These are phyloP conservation scores for Aspergillus baeticus DNA, from an alignment of 495 filamentous ascomycete species.

Conservation along the genomic window DNA sequence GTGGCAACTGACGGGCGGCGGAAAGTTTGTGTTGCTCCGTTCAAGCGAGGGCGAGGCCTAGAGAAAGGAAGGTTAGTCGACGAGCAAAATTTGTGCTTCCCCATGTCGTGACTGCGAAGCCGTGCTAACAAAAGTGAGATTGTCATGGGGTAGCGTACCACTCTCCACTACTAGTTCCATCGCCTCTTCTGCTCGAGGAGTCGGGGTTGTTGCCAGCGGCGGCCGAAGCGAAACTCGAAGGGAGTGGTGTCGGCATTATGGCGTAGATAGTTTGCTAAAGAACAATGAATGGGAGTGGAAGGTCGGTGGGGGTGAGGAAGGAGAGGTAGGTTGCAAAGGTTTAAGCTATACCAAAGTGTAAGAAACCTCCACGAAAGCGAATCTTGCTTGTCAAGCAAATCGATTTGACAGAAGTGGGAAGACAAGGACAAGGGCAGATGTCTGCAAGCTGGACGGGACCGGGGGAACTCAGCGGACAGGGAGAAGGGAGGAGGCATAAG, in stretches of 20 bases:
- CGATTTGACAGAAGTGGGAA: neutral
- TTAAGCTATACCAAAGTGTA: conserved; percentile 3
- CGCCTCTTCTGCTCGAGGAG: conserved; percentile 52
- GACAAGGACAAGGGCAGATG: conserved; percentile 3
- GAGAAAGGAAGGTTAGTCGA: conserved; percentile 23
- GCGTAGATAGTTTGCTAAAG: conserved; percentile 12
- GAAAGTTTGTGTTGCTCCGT: conserved; percentile 83
- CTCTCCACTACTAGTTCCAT: conserved; percentile 55
- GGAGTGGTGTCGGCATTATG: conserved; percentile 73
- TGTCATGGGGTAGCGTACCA: conserved; percentile 43
- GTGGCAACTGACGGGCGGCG: conserved; percentile 76
- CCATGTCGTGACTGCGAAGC: neutral
- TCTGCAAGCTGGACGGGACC: neutral
- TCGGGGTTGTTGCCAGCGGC: conserved; percentile 69
- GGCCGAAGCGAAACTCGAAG: conserved; percentile 81
- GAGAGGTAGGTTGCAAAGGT: conserved; percentile 2
- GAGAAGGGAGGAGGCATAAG: neutral
- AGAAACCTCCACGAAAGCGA: conserved; percentile 1
- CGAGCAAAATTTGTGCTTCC: neutral
- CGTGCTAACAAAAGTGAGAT: conserved; percentile 7
- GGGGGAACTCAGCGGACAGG: neutral
- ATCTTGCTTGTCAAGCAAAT: neutral
- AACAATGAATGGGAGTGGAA: conserved; percentile 9
- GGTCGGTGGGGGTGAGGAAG: conserved; percentile 2
- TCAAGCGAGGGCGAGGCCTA: conserved; percentile 67